Evolutionary conservation across 495 filamentous ascomycete genomes (phyloP).

Genomic region (Neurospora hispaniola): DNA sequence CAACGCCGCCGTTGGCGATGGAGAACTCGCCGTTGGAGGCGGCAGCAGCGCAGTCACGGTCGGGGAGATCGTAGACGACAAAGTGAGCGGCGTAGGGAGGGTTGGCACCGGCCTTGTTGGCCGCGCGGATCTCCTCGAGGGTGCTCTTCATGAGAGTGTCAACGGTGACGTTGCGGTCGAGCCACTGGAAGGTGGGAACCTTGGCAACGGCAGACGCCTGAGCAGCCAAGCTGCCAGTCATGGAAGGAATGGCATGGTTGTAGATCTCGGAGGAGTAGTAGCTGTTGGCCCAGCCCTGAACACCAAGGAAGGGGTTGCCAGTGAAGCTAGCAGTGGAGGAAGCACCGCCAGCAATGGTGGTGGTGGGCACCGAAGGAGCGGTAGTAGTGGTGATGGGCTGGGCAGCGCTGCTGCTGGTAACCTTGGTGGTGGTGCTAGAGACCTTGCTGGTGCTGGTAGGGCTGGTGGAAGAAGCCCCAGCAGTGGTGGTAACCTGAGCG

Average conservation of each 20-base stretch:
- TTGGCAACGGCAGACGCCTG: conserved; percentile 48
- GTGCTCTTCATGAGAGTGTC: conserved; percentile 42
- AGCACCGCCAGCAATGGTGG: conserved; percentile 9
- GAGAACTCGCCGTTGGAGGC: conserved; percentile 68
- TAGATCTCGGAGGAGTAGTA: conserved; percentile 49
- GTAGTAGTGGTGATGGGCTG: not conserved
- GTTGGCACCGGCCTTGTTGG: conserved; percentile 43
- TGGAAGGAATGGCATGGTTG: conserved; percentile 39
- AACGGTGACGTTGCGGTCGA: conserved; percentile 50
- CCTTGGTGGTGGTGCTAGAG: not conserved
- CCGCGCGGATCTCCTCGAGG: conserved; percentile 43
- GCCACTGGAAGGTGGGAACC: conserved; percentile 63
- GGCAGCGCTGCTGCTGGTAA: not conserved
- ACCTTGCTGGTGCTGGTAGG: conserved; percentile 7
- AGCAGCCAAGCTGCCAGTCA: conserved; percentile 27
- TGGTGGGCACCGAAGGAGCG: conserved; percentile 1
- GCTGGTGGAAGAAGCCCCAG: conserved; percentile 5
- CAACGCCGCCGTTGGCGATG: conserved; percentile 43
- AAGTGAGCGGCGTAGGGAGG: conserved; percentile 29
- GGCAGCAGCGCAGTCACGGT: conserved; percentile 65
- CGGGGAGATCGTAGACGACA: conserved; percentile 69
- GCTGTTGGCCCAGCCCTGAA: conserved; percentile 45
- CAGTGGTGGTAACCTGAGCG: conserved; percentile 12
- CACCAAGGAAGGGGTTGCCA: conserved; percentile 44
- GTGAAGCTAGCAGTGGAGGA: conserved; percentile 23